Conservation (phyloP, 331 rosid species). For the Quercus tomentella region DNA sequence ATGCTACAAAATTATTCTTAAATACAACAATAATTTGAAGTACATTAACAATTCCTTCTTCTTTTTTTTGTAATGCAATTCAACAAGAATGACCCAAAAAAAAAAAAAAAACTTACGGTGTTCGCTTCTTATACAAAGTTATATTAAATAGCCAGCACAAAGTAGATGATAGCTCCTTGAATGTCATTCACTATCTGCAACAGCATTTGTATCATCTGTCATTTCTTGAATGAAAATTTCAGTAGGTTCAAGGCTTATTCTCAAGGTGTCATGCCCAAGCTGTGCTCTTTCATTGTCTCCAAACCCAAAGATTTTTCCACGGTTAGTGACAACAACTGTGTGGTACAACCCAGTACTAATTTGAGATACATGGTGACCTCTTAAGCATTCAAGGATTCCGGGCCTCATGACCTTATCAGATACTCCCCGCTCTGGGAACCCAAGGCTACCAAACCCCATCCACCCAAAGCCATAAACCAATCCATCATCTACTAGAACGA, state of each 20-base stretch:
- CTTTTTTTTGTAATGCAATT: background rate
- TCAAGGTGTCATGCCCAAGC: slow-evolving; percentile 75
- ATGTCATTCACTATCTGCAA: slow-evolving; percentile 28
- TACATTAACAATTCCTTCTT: background rate
- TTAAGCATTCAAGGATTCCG: slow-evolving; percentile 58
- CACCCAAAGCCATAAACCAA: slow-evolving; percentile 78
- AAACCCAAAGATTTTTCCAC: slow-evolving; percentile 72
- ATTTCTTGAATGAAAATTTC: slow-evolving; percentile 50
- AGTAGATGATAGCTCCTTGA: background rate
- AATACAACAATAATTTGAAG: background rate
- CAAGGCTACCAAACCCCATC: slow-evolving; percentile 96
- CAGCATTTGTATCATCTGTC: slow-evolving; percentile 31
- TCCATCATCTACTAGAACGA: slow-evolving; percentile 70
- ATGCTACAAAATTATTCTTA: background rate
- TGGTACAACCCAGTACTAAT: slow-evolving; percentile 88
- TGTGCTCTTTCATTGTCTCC: slow-evolving; percentile 96
- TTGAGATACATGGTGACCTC: slow-evolving; percentile 70
- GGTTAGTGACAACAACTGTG: slow-evolving; percentile 66
- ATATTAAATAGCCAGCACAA: background rate
- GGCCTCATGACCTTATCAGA: slow-evolving; percentile 73
- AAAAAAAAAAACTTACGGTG: background rate
- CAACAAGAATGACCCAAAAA: background rate
- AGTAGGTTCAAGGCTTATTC: slow-evolving; percentile 74
- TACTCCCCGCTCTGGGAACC: slow-evolving; percentile 67
- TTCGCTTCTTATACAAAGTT: background rate